Evolutionary conservation across 2,329 filamentous ascomycete species (phyloP), one percentile per base, ranked within the genome.

Genomic region (Tolypocladium paradoxum): DNA sequence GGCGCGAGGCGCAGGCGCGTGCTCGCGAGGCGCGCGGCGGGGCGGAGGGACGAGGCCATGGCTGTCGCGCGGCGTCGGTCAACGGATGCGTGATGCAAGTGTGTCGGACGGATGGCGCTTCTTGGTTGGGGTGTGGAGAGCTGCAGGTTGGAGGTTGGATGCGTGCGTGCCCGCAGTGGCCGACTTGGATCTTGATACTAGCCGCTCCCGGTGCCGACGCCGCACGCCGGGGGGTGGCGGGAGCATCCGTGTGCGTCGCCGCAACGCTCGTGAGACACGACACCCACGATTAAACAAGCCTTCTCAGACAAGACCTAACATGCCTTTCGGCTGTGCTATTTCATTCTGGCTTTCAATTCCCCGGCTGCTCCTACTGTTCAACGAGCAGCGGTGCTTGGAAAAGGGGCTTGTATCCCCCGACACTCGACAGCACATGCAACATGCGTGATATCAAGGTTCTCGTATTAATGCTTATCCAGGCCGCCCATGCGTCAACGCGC

Each of bases 11-110:
- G 27, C 16, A 31, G 27, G 27, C 43, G 43, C 34, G 45, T 33
- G 47, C 35, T 29, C 3, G n/a, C n/a, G 38, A 49, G 50, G 29
- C 54, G 54, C 50, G 51, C 50, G 38, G 61, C 57, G 22, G 61
- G 57, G 24, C 59, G 58, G 40, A 62, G 47, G 56, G 55, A 43
- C 48, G 53, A 55, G 52, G 52, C 47, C 55, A 57, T 55, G 38
- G 29, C 36, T 22, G 22, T 46, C 27, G 36, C 7, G 22, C 22
- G n/a, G n/a, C 29, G 33, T 34, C 31, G 6, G 7, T 35, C 5
- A 11, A 35, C n/a, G n/a, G 27, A 37, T 37, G 43, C 27, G 24
- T 18, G 18, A n/a, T 29, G 27, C 7, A 18, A 6, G 22, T 16
- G 11, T 14, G 43, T 24, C 14, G 24, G 40, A 36, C n/a, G 4